Evolutionary conservation across 179 eudicot genomes (phyloP).

Genomic region (Monotropa hypopitys): DNA sequence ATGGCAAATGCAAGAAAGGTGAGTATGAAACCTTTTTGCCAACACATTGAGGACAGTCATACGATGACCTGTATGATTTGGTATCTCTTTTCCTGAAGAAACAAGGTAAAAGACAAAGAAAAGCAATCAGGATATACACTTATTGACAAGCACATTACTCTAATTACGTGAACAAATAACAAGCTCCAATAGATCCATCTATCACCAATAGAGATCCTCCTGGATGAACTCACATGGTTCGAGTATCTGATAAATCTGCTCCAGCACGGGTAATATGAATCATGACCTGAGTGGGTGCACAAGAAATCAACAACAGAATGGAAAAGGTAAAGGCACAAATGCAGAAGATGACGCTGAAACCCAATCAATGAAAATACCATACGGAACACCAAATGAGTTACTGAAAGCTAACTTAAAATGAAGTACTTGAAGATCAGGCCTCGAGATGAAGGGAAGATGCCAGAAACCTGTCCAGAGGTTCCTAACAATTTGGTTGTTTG

Average conservation of each 20-base stretch:
- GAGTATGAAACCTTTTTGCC: slow-evolving; percentile 33
- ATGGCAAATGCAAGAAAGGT: not conserved
- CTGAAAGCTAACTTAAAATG: not conserved
- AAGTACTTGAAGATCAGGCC: not conserved
- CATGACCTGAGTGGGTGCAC: slow-evolving; percentile 15
- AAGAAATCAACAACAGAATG: not conserved
- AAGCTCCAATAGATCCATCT: not conserved
- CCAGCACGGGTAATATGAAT: slow-evolving; percentile 11
- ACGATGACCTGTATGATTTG: slow-evolving; percentile 26
- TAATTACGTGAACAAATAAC: not conserved
- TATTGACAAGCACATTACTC: not conserved
- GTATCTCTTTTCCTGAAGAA: slow-evolving; percentile 32
- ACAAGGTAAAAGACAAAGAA: not conserved
- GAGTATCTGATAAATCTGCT: slow-evolving; percentile 12
- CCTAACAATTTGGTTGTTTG: not conserved
- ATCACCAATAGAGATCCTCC: not conserved
- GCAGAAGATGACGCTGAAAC: not conserved
- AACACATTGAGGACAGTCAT: slow-evolving; percentile 55
- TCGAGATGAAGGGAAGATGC: not conserved
- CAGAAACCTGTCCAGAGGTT: not conserved
- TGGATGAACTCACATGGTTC: slow-evolving; percentile 16
- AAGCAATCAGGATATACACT: not conserved
- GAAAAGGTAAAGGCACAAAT: not conserved
- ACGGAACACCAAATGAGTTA: not conserved
- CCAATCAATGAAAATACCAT: not conserved